These are phyloP conservation scores for Candida caryicola DNA, from an alignment of 805 yeast genomes.

Conservation along the genomic window DNA sequence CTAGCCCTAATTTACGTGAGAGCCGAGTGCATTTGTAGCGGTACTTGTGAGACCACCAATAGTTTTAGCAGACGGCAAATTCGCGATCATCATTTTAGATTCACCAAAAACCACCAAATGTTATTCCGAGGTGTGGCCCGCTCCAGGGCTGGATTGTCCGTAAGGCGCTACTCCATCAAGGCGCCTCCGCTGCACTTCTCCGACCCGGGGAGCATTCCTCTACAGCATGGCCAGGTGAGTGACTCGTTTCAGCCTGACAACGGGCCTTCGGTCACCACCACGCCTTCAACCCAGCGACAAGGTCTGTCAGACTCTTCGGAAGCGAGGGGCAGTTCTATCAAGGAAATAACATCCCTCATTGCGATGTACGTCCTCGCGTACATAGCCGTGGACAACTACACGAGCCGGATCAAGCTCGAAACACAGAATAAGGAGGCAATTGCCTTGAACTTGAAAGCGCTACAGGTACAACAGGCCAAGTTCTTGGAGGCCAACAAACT, in stretches of 20 bases:
- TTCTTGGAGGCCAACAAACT: conserved; percentile 50
- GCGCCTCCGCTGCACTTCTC: conserved; percentile 25
- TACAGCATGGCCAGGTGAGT: conserved; percentile 8
- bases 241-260: neutral
- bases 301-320: conserved; percentile 2
- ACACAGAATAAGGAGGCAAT: conserved; percentile 34
- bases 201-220: conserved; percentile 20
- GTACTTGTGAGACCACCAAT: too few relatives aligned
- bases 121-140: too few relatives aligned
- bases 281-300: conserved; percentile 1
- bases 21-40: too few relatives aligned
- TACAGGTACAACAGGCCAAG: conserved; percentile 46
- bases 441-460: conserved; percentile 35
- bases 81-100: too few relatives aligned
- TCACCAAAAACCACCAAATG: too few relatives aligned
- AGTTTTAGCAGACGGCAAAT: too few relatives aligned
- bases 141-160: too few relatives aligned
- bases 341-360: conserved; percentile 41
- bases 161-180: neutral
- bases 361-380: conserved; percentile 45
- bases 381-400: conserved; percentile 52
- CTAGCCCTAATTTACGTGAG: neutral
- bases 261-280: too few relatives aligned
- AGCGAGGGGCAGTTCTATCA: conserved; percentile 14
- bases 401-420: conserved; percentile 36